Conservation (phyloP, 768 basidiomycete species). For the Phaeolepiota aurea region DNA sequence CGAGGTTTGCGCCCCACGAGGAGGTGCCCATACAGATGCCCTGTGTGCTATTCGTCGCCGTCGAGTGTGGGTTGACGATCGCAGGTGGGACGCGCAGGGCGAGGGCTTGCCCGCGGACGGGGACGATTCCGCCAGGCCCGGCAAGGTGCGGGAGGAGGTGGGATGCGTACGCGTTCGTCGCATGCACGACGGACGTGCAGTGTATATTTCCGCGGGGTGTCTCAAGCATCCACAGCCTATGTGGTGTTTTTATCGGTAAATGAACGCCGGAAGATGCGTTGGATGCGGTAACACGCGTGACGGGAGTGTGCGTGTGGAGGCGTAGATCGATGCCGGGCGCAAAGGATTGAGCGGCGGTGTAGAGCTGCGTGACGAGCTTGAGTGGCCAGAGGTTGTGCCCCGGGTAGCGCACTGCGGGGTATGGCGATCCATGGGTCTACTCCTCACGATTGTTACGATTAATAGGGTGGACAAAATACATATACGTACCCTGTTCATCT, state of each 20-base stretch:
- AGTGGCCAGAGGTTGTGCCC: slow-evolving; percentile 72
- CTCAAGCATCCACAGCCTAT: slow-evolving; percentile 40
- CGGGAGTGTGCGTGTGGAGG: slow-evolving; percentile 72
- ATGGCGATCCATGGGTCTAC: slow-evolving; percentile 35
- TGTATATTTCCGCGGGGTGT: slow-evolving; percentile 62
- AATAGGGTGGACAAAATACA: neutral
- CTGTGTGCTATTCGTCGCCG: neutral
- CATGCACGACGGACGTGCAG: slow-evolving; percentile 68
- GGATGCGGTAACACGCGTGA: slow-evolving; percentile 32
- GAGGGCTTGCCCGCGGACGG: slow-evolving; percentile 64
- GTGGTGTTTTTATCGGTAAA: neutral
- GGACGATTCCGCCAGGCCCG: slow-evolving; percentile 50
- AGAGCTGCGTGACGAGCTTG: slow-evolving; percentile 71
- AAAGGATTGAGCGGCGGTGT: slow-evolving; percentile 25
- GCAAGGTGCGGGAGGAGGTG: slow-evolving; percentile 66
- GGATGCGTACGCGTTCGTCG: slow-evolving; percentile 79
- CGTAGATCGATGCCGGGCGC: slow-evolving; percentile 28
- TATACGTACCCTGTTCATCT: slow-evolving; percentile 36
- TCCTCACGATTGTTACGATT: neutral
- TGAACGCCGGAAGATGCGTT: slow-evolving; percentile 3
- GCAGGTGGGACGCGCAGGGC: slow-evolving; percentile 24
- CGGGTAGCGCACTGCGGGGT: slow-evolving; percentile 39
- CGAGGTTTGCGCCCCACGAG: slow-evolving; percentile 43
- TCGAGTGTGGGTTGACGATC: neutral
- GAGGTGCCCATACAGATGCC: slow-evolving; percentile 23